These are phyloP conservation scores for Mycena galopus DNA, from an alignment of 768 basidiomycete species.

Conservation along the genomic window DNA sequence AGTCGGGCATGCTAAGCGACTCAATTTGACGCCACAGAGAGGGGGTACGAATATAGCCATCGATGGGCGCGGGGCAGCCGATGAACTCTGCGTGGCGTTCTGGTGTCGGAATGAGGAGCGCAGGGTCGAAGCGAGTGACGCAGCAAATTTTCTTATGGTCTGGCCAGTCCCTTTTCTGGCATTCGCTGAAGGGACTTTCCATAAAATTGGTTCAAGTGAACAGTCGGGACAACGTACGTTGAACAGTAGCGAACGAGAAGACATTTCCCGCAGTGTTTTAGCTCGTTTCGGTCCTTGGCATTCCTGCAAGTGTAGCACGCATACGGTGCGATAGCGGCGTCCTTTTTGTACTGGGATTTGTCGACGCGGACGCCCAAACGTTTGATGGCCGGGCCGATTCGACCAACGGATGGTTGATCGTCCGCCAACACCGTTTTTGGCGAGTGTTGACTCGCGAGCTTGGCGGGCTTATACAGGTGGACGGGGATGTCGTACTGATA, in stretches of 20 bases:
- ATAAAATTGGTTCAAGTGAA: no score
- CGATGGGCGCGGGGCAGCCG: conserved; percentile 1
- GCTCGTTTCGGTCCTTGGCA: neutral
- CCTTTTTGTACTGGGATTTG: conserved; percentile 4
- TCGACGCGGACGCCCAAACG: neutral
- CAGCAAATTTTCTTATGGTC: conserved; percentile 18
- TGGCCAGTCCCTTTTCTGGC: conserved; percentile 28
- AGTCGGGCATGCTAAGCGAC: neutral
- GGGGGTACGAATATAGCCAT: neutral
- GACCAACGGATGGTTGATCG: neutral
- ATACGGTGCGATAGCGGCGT: neutral
- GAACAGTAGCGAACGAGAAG: conserved; percentile 16
- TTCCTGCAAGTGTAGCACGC: conserved; percentile 5
- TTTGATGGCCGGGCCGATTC: neutral
- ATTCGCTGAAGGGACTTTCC: neutral
- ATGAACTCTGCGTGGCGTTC: neutral
- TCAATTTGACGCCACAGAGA: conserved; percentile 16
- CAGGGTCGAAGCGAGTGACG: neutral
- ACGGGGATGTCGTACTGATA: neutral
- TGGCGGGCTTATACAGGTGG: neutral
- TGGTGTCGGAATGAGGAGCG: neutral
- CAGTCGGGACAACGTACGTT: neutral
- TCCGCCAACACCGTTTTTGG: neutral
- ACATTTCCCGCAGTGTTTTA: conserved; percentile 11
- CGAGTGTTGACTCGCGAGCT: neutral